Conservation (phyloP, 345 rosid genomes). For the Citrus unshiu region DNA sequence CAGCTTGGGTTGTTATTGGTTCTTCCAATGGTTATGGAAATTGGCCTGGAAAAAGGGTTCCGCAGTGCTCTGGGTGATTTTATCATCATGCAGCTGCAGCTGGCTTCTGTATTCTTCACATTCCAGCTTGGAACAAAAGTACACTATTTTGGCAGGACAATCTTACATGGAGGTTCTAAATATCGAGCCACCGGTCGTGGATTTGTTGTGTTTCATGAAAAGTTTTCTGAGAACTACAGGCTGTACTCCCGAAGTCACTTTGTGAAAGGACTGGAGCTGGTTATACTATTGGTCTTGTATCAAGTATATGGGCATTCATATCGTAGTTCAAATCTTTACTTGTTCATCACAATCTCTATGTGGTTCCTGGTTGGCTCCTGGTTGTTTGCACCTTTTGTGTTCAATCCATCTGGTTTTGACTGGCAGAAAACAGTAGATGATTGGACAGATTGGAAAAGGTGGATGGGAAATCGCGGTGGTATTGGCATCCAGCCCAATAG, state of each 20-base stretch:
- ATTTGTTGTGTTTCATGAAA: constrained; percentile 88
- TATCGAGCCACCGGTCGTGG: constrained; percentile 91
- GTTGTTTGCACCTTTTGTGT: constrained; percentile 94
- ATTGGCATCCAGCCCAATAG: constrained; percentile 62
- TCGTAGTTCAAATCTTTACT: constrained; percentile 66
- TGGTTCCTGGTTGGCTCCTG: constrained; percentile 96
- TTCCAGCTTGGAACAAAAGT: constrained; percentile 98
- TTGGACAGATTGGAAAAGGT: constrained; percentile 97
- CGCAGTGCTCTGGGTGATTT: constrained; percentile 84
- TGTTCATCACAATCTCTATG: constrained; percentile 75
- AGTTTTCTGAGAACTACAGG: constrained; percentile 88
- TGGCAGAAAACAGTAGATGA: constrained; percentile 97
- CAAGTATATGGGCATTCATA: constrained; percentile 70
- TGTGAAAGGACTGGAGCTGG: constrained; percentile 80
- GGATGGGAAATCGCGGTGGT: constrained; percentile 99
- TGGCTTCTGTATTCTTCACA: constrained; percentile 91
- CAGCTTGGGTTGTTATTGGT: constrained; percentile 84
- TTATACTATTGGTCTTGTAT: constrained; percentile 61
- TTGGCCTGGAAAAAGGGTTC: constrained; percentile 92
- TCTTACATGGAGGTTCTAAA: constrained; percentile 90
- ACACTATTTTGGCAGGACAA: constrained; percentile 87
- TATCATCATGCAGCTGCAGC: constrained; percentile 92
- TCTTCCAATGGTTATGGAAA: constrained; percentile 97
- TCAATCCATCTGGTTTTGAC: constrained; percentile 96
- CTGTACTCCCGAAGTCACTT: constrained; percentile 91